Evolutionary conservation across 169 alveolate genomes (phyloP), one percentile per base, ranked within the genome.

Genomic region (Cyclospora cayetanensis): DNA sequence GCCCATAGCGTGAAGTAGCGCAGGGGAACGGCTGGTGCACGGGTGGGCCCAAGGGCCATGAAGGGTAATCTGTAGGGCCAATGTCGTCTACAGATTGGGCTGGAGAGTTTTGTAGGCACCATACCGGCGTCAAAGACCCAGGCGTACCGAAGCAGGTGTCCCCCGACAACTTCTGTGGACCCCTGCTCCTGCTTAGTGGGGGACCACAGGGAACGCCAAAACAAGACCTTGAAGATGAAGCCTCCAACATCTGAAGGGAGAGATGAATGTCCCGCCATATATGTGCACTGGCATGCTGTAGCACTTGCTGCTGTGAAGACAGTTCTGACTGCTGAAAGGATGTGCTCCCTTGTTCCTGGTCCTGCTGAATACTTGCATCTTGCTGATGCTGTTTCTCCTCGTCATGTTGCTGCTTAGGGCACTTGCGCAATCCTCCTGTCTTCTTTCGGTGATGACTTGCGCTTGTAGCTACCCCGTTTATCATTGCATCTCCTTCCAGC

Each of bases 331-430:
- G 84, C 84, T 74, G 52, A 68, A 50, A 68, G 0, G 29, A 43
- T 5, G 80, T 12, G 18, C 80, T 43, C 20, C 80, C 4, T 4
- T 68, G 80, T 39, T 29, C 29, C 80, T 27, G 80, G n/a, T n/a
- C n/a, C 84, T 74, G 84, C 84, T 37, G 84, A 9, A 18, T 27
- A 39, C 74, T 18, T 1, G 42, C 74, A 11, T 63, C 74, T 1
- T 70, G 83, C 63, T 74, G 84, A 37, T n/a, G 60, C 63, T 39
- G 55, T 37, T 39, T 34, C 55, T 74, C 42, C 60, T 74, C 65
- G n/a, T n/a, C n/a, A 55, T 74, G 84, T 63, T 37, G 63, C 84
- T 74, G 55, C 84, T 74, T 41, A n/a, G 29, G 84, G 15, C 27
- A 15, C 39, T 37, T 74, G 41, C 55, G 60, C 42, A 63, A n/a